A percentile compares a stretch with the other conserved stretches of the same genome.
Evolutionary conservation across 2,329 filamentous ascomycete genomes (phyloP).

Genomic region (Clonostachys byssicola): DNA sequence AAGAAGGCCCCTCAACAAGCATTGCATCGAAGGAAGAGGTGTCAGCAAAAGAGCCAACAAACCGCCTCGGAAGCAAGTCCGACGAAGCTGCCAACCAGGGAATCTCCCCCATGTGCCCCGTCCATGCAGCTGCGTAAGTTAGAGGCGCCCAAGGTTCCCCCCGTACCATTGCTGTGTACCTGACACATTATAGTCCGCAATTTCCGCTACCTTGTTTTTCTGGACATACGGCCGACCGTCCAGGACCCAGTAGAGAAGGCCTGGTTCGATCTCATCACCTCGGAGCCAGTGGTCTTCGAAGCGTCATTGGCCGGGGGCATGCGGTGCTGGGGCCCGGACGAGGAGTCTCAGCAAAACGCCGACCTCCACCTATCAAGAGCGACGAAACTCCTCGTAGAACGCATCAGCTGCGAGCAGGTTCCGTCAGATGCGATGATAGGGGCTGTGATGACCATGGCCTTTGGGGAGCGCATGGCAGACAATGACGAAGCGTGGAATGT

Average conservation of each 20-base stretch:
- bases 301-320: conserved; percentile 2
- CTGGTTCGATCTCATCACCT: conserved; percentile 2
- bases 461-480: conserved; percentile 1
- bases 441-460: conserved; percentile 1
- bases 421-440: conserved; percentile 2
- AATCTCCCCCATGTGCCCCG: background rate
- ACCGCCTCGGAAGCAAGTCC: background rate
- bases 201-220: background rate
- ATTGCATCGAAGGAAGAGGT: background rate
- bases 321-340: conserved; percentile 1
- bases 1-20: background rate
- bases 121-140: background rate
- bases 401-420: background rate
- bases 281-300: conserved; percentile 3
- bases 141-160: too few relatives aligned
- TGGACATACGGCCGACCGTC: background rate
- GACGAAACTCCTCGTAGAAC: background rate
- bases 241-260: background rate
- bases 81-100: background rate
- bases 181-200: too few relatives aligned
- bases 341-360: background rate
- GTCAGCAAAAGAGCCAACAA: background rate
- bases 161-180: too few relatives aligned
- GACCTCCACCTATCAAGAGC: background rate
- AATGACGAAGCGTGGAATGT: conserved; percentile 3